Conservation (phyloP, 2,329 filamentous ascomycete species). For the Kalmusia sp. region DNA sequence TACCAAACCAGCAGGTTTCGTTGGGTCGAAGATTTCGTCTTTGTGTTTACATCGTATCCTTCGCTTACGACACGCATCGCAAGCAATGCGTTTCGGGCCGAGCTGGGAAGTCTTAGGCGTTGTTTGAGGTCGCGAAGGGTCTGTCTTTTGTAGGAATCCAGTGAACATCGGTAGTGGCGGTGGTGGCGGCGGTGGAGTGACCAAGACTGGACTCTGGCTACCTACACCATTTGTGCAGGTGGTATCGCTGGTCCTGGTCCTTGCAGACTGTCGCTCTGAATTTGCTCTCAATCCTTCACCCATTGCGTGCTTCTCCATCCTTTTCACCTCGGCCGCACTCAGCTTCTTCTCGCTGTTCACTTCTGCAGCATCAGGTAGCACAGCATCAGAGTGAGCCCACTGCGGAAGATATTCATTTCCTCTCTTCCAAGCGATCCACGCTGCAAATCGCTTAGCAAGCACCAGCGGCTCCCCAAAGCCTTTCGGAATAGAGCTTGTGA, state of each 20-base stretch:
- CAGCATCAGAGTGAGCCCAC: slow-evolving; percentile 67
- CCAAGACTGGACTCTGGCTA: slow-evolving; percentile 1
- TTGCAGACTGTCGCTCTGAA: slow-evolving; percentile 50
- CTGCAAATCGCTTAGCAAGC: slow-evolving; percentile 64
- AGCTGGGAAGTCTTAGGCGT: slow-evolving; percentile 65
- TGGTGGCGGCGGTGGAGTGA: slow-evolving; percentile 29
- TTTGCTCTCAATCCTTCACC: slow-evolving; percentile 52
- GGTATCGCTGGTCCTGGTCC: slow-evolving; percentile 38
- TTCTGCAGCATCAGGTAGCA: slow-evolving; percentile 52
- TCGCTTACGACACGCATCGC: slow-evolving; percentile 67
- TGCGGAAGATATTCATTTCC: slow-evolving; percentile 68
- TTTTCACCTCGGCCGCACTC: slow-evolving; percentile 61
- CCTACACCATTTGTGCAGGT: slow-evolving; percentile 22
- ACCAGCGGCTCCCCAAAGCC: slow-evolving; percentile 67
- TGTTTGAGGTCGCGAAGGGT: slow-evolving; percentile 49
- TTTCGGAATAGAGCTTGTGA: slow-evolving; percentile 69
- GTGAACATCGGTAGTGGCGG: slow-evolving; percentile 39
- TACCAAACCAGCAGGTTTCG: slow-evolving; percentile 27
- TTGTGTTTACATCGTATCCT: slow-evolving; percentile 70
- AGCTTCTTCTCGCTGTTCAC: slow-evolving; percentile 59
- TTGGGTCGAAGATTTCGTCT: slow-evolving; percentile 55
- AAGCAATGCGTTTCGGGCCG: slow-evolving; percentile 66
- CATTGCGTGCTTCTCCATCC: slow-evolving; percentile 60
- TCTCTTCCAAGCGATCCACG: slow-evolving; percentile 73
- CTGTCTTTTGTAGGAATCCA: slow-evolving; percentile 45